Base-by-base conservation (phyloP, 352 stramenopile genomes). In the Phytophthora nicotianae region DNA sequence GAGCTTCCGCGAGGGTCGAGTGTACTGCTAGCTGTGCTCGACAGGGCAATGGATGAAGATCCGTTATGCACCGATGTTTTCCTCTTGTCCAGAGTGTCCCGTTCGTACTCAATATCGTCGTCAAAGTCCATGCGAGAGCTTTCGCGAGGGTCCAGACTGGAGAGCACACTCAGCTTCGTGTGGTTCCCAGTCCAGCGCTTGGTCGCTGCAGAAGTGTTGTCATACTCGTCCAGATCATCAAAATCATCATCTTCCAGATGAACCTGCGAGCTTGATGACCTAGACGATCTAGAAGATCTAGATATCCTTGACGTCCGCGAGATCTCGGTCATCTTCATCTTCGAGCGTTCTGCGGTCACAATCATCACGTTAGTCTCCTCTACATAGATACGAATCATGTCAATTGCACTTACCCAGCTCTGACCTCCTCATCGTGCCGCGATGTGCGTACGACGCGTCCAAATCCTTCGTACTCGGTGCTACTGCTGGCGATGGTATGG, bases 101-200 rank as follows among this genome's bases (percentile, higher is more conserved):
- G 41, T 19, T 62, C 43, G 14, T 43, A 50, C 17, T 70, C 58
- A 21, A 66, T 52, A n/a, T 73, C 57, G 27, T 77, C 65, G 14
- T 71, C 72, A 43, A 77, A 75, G 21, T 74, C 42, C 43, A 81
- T 54, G 41, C 51, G 55, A n/a, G 72, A 81, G 47, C 72, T 81
- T 50, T 75, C 72, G 26, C 72, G 72, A 48, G 62, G 45, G 17
- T 74, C 72, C 21, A 68, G 16, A 51, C 67, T 79, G 13, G 67
- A 70, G 19, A 72, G 33, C 32, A 59, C 40, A 42, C 71, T 79
- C n/a, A 64, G 56, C 45, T 70, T 62, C 3, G 70, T 69, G 40
- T 58, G 59, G 47, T 63, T 73, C 41, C 56, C 63, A 37, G 63
- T 73, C 58, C 50, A 63, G 40, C 62, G 51, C 8, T 57, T 64